phyloP scores from a whole-genome alignment of 768 basidiomycete species.

The Chalciporus chontae region DNA sequence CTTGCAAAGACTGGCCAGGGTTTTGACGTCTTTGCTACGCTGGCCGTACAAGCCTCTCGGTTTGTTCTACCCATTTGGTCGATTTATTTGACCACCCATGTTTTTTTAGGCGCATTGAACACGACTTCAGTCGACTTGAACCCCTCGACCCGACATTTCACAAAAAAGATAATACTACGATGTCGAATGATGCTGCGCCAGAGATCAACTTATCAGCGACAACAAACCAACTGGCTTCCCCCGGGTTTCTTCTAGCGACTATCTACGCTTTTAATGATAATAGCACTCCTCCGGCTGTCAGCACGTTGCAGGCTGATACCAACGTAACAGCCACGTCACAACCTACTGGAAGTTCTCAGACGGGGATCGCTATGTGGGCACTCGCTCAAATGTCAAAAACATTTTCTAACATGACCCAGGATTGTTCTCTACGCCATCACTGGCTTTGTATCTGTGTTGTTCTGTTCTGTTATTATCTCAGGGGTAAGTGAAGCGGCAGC shows the following conservation, averaged over 20 bases:
- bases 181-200: constrained; percentile 51
- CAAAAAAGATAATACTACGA: constrained; percentile 43
- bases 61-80: constrained; percentile 31
- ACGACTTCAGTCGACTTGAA: constrained; percentile 61
- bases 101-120: constrained; percentile 43
- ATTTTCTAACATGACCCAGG: constrained; percentile 34
- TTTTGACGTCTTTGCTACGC: constrained; percentile 76
- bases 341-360: constrained; percentile 25
- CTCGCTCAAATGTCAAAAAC: constrained; percentile 1
- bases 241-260: constrained; percentile 69
- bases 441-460: constrained; percentile 81
- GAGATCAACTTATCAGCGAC: constrained; percentile 43
- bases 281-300: constrained; percentile 12
- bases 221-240: constrained; percentile 39
- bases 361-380: constrained; percentile 74
- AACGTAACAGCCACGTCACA: constrained; percentile 16
- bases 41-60: constrained; percentile 53
- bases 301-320: constrained; percentile 14
- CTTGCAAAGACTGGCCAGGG: constrained; percentile 62
- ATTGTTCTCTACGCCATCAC: constrained; percentile 85
- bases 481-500: constrained; percentile 50
- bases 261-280: constrained; percentile 65
- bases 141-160: constrained; percentile 47
- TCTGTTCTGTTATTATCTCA: constrained; percentile 79
- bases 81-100: too few relatives aligned